A percentile compares a stretch with the other conserved stretches of the same genome.
Conservation (phyloP, 176 grass and related monocot genomes). For the Lolium perenne region DNA sequence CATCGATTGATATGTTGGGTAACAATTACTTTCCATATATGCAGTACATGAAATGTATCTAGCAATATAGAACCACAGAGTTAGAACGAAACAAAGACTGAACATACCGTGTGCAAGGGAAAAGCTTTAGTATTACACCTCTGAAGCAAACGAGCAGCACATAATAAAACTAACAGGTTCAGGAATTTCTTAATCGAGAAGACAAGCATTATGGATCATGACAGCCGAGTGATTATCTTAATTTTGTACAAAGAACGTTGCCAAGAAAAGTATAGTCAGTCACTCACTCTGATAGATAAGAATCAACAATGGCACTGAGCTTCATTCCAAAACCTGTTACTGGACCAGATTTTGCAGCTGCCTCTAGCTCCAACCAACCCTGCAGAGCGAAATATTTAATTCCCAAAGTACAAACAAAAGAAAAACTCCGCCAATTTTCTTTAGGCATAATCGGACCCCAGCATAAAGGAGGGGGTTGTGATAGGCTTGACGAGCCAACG, state of each 20-base stretch:
- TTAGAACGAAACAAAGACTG: neutral
- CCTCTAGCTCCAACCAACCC: constrained; percentile 82
- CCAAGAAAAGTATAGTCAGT: constrained; percentile 28
- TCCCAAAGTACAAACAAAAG: neutral
- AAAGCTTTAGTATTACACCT: neutral
- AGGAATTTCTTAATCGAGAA: constrained; percentile 6
- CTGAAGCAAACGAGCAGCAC: neutral
- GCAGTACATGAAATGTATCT: neutral
- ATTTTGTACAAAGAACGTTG: neutral
- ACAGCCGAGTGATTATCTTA: neutral
- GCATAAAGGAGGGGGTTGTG: too few species aligned
- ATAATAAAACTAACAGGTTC: constrained; percentile 32
- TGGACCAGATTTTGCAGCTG: constrained; percentile 61
- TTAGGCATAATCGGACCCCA: too few species aligned
- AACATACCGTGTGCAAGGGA: constrained; percentile 15
- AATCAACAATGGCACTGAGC: constrained; percentile 67
- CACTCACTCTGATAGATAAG: constrained; percentile 77
- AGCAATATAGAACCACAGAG: neutral
- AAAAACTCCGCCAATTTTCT: neutral
- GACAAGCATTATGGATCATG: constrained; percentile 7
- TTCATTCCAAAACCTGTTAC: constrained; percentile 70
- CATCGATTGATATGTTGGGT: neutral
- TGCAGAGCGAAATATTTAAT: constrained; percentile 37
- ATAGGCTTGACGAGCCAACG: too few species aligned
- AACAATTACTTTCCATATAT: constrained; percentile 12